These are phyloP conservation scores for Rhodamnia rubescens DNA, from an alignment of 345 rosid genomes.

Conservation along the genomic window DNA sequence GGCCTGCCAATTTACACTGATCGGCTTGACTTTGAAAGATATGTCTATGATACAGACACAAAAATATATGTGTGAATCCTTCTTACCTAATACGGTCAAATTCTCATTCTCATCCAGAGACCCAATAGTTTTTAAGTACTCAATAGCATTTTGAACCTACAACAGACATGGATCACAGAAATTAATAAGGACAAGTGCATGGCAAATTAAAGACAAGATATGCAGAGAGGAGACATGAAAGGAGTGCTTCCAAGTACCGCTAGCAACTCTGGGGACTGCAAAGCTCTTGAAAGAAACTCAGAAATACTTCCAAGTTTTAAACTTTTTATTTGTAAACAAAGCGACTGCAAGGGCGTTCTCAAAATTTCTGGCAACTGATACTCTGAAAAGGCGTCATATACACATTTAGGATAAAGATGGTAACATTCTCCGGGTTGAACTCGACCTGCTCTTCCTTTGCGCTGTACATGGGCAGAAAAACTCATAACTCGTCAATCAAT, in stretches of 20 bases:
- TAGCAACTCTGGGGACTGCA: conserved; percentile 81
- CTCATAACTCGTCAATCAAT: neutral
- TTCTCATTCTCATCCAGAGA: conserved; percentile 76
- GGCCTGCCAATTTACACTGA: conserved; percentile 40
- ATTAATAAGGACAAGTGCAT: neutral
- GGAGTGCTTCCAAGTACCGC: conserved; percentile 33
- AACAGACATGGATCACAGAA: neutral
- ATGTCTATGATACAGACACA: neutral
- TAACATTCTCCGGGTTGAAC: conserved; percentile 89
- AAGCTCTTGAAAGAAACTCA: conserved; percentile 70
- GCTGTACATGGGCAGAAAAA: conserved; percentile 22
- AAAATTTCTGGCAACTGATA: conserved; percentile 93
- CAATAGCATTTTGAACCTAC: conserved; percentile 90
- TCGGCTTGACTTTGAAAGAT: neutral
- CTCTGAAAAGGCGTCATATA: conserved; percentile 74
- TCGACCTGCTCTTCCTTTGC: conserved; percentile 96
- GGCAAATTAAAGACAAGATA: neutral
- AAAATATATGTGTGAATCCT: neutral
- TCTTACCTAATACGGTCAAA: conserved; percentile 64
- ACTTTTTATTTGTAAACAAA: conserved; percentile 87
- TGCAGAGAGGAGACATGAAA: neutral
- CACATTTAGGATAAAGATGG: conserved; percentile 81
- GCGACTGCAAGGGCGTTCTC: conserved; percentile 89
- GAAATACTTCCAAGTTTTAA: conserved; percentile 78
- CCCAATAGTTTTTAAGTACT: conserved; percentile 74